Evolutionary conservation across 495 filamentous ascomycete genomes (phyloP).

Genomic region (Aspergillus taichungensis): DNA sequence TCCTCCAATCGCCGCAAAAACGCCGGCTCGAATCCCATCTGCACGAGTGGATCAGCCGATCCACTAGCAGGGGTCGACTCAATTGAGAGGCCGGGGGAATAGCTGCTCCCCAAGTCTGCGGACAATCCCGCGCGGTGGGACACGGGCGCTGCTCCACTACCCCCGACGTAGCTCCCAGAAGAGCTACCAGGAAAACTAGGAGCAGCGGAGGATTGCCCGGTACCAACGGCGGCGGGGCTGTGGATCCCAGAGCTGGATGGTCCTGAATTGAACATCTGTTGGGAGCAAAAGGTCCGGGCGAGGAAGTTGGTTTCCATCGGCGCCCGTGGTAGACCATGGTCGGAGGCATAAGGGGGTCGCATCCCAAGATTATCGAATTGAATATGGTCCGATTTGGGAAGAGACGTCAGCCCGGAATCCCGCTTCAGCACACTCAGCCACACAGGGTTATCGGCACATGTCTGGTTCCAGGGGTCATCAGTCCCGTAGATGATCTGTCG

Average conservation of each 20-base stretch:
- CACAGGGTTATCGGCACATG: slow-evolving; percentile 54
- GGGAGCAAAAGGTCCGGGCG: slow-evolving; percentile 16
- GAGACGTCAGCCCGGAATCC: slow-evolving; percentile 42
- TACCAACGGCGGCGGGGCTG: slow-evolving; percentile 27
- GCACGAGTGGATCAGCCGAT: slow-evolving; percentile 29
- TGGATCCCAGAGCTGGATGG: slow-evolving; percentile 27
- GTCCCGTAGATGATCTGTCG: slow-evolving; percentile 56
- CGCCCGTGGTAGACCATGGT: slow-evolving; percentile 22
- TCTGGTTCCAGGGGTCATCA: slow-evolving; percentile 66
- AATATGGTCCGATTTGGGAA: slow-evolving; percentile 24
- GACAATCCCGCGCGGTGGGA: slow-evolving; percentile 22
- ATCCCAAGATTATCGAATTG: slow-evolving; percentile 30
- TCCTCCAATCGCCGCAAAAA: slow-evolving; percentile 32
- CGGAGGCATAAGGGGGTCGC: slow-evolving; percentile 32
- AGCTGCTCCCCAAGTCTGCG: slow-evolving; percentile 33
- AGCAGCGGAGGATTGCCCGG: slow-evolving; percentile 28
- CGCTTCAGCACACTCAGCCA: slow-evolving; percentile 63
- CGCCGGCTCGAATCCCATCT: slow-evolving; percentile 37
- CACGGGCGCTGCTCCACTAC: slow-evolving; percentile 25
- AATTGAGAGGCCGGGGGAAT: slow-evolving; percentile 21
- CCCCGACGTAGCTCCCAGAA: slow-evolving; percentile 32
- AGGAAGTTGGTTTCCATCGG: slow-evolving; percentile 25
- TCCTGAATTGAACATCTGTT: slow-evolving; percentile 20
- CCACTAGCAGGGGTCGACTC: slow-evolving; percentile 23
- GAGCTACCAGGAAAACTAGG: slow-evolving; percentile 31